These are phyloP conservation scores for Rhizopogon vinicolor DNA, from an alignment of 768 basidiomycete genomes.

Conservation along the genomic window DNA sequence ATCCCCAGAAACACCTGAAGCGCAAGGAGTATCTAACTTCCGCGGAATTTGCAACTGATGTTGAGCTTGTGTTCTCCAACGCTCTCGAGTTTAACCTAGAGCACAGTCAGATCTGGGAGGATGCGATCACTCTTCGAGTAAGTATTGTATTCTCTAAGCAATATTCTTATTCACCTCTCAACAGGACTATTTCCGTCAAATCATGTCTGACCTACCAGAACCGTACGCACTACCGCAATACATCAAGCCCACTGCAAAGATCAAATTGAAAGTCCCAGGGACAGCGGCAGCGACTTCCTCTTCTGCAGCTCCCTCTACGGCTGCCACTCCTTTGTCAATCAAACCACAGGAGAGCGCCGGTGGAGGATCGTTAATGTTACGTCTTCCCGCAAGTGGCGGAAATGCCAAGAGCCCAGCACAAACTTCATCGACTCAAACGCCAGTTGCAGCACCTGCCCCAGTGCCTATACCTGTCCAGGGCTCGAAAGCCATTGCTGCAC, in stretches of 20 bases:
- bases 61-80: slow-evolving; percentile 88
- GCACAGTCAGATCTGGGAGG: slow-evolving; percentile 78
- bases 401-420: slow-evolving; percentile 19
- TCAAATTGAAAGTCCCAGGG: slow-evolving; percentile 65
- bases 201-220: slow-evolving; percentile 75
- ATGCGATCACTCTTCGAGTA: slow-evolving; percentile 65
- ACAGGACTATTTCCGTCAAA: slow-evolving; percentile 67
- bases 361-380: slow-evolving; percentile 15
- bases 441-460: slow-evolving; percentile 8
- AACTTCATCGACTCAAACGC: slow-evolving; percentile 15
- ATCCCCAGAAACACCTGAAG: slow-evolving; percentile 68
- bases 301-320: slow-evolving; percentile 3
- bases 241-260: slow-evolving; percentile 53
- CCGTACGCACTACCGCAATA: slow-evolving; percentile 65
- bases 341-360: slow-evolving; percentile 10
- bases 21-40: slow-evolving; percentile 69
- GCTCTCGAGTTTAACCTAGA: slow-evolving; percentile 88
- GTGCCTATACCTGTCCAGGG: slow-evolving; percentile 12
- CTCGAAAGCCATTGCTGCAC: slow-evolving; percentile 17
- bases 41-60: slow-evolving; percentile 76
- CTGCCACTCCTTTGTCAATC: background rate
- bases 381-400: slow-evolving; percentile 15
- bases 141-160: slow-evolving; percentile 14
- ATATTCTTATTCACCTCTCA: slow-evolving; percentile 7
- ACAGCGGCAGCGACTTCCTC: slow-evolving; percentile 18